phyloP scores from a whole-genome alignment of 1,284 basidiomycete genomes.

The Cystobasidium sp. region DNA sequence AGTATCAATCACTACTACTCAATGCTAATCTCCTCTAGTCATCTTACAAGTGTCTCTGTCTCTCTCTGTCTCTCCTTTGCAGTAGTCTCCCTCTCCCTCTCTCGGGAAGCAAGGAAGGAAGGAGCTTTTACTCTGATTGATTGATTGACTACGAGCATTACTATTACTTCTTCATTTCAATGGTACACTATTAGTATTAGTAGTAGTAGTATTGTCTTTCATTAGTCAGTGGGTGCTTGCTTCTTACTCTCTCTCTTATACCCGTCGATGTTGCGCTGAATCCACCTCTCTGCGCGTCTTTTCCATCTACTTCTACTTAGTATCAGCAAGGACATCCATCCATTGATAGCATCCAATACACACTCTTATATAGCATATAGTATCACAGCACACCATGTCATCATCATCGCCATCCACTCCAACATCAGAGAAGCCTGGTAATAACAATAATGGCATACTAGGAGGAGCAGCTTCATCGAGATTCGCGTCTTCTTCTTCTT shows the following conservation, averaged over 20 bases:
- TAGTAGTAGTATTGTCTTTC: no score
- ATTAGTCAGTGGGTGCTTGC: neutral
- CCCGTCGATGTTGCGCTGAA: neutral
- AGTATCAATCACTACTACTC: neutral
- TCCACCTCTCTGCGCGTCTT: slow-evolving; percentile 11
- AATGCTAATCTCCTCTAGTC: neutral
- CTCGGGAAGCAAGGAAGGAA: no score
- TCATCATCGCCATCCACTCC: neutral
- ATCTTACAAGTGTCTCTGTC: no score
- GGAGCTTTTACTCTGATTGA: no score
- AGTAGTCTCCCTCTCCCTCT: no score
- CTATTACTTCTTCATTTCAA: no score
- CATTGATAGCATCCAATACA: neutral
- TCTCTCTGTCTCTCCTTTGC: no score
- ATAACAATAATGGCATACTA: neutral
- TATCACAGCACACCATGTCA: neutral
- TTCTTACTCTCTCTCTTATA: neutral
- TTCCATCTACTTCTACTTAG: neutral
- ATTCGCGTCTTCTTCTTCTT: slow-evolving; percentile 1
- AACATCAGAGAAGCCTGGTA: slow-evolving; percentile 1
- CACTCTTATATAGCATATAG: neutral
- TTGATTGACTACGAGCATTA: no score
- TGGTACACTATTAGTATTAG: no score
- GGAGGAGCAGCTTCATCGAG: slow-evolving; percentile 12
- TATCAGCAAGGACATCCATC: neutral